These are phyloP conservation scores for Corymbia calophylla DNA, from an alignment of 441 rosid species.

Conservation along the genomic window DNA sequence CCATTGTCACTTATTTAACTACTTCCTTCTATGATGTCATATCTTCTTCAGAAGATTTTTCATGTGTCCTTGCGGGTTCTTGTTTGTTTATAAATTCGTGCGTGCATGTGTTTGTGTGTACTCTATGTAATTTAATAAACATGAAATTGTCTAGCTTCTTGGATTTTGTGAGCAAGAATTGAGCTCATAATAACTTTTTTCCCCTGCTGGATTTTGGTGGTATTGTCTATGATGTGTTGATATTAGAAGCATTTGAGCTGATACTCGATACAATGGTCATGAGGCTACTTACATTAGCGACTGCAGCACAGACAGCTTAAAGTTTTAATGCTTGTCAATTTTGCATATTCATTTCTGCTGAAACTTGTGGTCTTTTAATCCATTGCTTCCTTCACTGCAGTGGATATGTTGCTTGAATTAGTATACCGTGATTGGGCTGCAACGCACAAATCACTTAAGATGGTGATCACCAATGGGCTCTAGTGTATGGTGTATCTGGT, in stretches of 20 bases:
- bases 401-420: background rate
- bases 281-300: background rate
- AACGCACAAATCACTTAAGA: background rate
- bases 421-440: background rate
- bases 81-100: background rate
- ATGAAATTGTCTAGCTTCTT: background rate
- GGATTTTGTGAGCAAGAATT: background rate
- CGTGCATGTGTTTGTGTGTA: background rate
- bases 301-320: background rate
- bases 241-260: background rate
- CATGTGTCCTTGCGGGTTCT: background rate
- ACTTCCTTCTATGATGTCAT: background rate
- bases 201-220: background rate
- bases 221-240: background rate
- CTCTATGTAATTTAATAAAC: background rate
- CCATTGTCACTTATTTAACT: background rate
- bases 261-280: background rate
- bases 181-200: background rate
- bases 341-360: background rate
- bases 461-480: background rate
- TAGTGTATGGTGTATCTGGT: background rate
- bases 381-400: background rate
- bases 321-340: background rate
- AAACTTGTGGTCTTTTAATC: background rate
- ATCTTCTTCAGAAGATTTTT: background rate